Conservation (phyloP, 176 grass and related monocot species). For the Oryza glumipatula region DNA sequence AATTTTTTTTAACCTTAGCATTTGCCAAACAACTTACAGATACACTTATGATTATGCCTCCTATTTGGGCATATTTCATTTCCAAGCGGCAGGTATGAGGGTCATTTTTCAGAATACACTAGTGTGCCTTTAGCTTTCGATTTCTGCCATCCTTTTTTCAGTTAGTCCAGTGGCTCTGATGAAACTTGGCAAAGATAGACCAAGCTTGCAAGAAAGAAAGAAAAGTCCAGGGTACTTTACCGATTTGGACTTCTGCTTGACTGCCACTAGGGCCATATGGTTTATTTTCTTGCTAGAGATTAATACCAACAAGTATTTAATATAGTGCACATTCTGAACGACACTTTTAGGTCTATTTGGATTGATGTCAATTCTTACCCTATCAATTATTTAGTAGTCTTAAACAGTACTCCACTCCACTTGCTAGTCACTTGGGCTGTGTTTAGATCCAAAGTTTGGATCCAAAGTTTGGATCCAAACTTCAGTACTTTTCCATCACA, state of each 20-base stretch:
- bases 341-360: not conserved
- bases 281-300: not conserved
- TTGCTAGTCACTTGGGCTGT: too few species aligned
- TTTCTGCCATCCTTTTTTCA: not conserved
- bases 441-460: too few species aligned
- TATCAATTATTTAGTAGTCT: too few species aligned
- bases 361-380: too few species aligned
- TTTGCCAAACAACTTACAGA: too few species aligned
- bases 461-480: too few species aligned
- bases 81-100: not conserved
- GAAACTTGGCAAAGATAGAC: not conserved
- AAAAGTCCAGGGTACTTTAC: not conserved
- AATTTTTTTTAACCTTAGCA: too few species aligned
- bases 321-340: not conserved
- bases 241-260: not conserved
- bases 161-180: not conserved
- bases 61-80: not conserved
- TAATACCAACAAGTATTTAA: not conserved
- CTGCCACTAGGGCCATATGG: not conserved
- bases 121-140: not conserved
- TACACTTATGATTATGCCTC: not conserved
- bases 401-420: too few species aligned
- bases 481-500: too few species aligned
- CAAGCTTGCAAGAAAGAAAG: not conserved
- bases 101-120: constrained; percentile 17